Evolutionary conservation across 2,329 filamentous ascomycete genomes (phyloP), one percentile per base, ranked within the genome.

Genomic region (Onygena corvina): DNA sequence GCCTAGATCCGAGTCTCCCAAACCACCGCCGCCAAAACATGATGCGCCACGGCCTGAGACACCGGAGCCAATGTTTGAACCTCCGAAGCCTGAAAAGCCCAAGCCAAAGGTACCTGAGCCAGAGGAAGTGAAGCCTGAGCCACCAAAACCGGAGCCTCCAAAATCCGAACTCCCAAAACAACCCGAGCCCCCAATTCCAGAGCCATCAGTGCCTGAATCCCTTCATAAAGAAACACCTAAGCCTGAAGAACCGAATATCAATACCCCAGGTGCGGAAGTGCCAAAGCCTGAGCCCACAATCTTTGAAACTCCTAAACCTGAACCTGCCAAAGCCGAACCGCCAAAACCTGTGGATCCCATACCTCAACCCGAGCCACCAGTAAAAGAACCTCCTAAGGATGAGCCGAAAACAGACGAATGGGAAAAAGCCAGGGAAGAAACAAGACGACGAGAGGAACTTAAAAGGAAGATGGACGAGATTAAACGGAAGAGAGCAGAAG

Each of bases 401-500:
- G 29, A 34, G 4, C 45, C 45, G 30, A 52, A 50, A 50, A 50
- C 52, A 50, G 53, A 18, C 1, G 51, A 50, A 46, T 54, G 48
- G 53, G 56, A 51, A 57, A 56, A 51, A 59, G 64, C 46, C 59
- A 64, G 57, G 27, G 64, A 67, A 50, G 65, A 68, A 45, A 55
- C 66, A 57, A 55, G 50, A 58, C 63, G 45, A 59, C 64, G 57
- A 29, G 64, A 67, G 50, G 65, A 68, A 42, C 54, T 65, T 55
- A 64, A 42, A 16, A 29, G 45, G n/a, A 35, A 35, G 62, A 67
- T 45, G 64, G 64, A 50, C 59, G 66, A 55, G 57, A 61, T 45
- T 60, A 62, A 42, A 60, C 68, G 51, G 61, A 65, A 56, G 44
- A 62, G 63, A 27, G 65, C 65, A 53, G 64, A 67, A 47, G 64